Evolutionary conservation across 2,329 filamentous ascomycete genomes (phyloP).

Genomic region (Calonectria hongkongensis): DNA sequence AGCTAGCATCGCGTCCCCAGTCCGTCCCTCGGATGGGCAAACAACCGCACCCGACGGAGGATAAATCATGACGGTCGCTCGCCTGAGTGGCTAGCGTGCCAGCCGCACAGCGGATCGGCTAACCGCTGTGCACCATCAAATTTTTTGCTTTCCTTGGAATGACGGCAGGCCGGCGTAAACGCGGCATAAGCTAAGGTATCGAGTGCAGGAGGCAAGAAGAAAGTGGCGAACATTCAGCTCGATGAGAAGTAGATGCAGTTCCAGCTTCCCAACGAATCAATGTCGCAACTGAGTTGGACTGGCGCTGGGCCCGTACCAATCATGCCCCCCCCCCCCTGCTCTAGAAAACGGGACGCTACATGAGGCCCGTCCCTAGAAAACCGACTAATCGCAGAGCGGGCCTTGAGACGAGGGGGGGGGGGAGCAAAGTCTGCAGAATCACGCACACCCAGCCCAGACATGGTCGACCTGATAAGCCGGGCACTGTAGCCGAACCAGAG

Average conservation of each 20-base stretch:
- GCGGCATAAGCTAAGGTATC: not conserved
- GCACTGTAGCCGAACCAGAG: constrained; percentile 3
- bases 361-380: constrained; percentile 33
- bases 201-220: not conserved
- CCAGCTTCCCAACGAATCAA: not conserved
- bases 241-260: not conserved
- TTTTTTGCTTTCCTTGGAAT: not conserved
- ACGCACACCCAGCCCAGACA: constrained; percentile 8
- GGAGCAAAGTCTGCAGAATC: constrained; percentile 27
- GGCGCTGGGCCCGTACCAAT: not conserved
- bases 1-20: constrained; percentile 11
- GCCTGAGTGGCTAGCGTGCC: constrained; percentile 21
- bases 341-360: constrained; percentile 13
- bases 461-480: not conserved
- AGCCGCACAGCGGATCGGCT: constrained; percentile 21
- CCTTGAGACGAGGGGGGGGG: not conserved
- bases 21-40: constrained; percentile 9
- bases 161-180: not conserved
- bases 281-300: not conserved
- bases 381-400: constrained; percentile 41
- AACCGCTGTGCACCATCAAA: constrained; percentile 17
- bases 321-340: not conserved
- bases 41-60: constrained; percentile 21
- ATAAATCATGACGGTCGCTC: constrained; percentile 13
- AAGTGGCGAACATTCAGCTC: not conserved